A percentile compares a stretch with the other conserved stretches of the same genome.
Evolutionary conservation across 805 yeast genomes (phyloP).

Genomic region (Candida ponderosae): DNA sequence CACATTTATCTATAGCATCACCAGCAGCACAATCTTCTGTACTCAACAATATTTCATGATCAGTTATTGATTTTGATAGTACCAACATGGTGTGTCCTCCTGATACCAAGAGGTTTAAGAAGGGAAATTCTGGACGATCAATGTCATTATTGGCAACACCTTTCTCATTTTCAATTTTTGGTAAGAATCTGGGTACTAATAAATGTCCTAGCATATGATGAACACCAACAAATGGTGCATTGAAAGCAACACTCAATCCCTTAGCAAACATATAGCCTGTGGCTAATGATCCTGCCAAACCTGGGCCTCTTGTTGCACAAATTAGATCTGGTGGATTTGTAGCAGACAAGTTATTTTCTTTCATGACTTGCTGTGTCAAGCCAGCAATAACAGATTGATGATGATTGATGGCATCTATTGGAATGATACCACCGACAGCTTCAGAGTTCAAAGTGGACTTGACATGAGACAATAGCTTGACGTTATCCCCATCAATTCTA

Average conservation of each 20-base stretch:
- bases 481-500: slow-evolving; percentile 25
- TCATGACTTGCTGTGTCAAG: slow-evolving; percentile 39
- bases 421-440: slow-evolving; percentile 76
- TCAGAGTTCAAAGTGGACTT: slow-evolving; percentile 63
- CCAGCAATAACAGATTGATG: slow-evolving; percentile 56
- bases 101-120: slow-evolving; percentile 69
- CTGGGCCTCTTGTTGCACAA: slow-evolving; percentile 94
- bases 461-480: slow-evolving; percentile 42
- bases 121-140: slow-evolving; percentile 48
- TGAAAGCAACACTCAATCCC: slow-evolving; percentile 76
- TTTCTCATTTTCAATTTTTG: too few relatives aligned
- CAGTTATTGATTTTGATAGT: slow-evolving; percentile 44
- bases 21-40: slow-evolving; percentile 90
- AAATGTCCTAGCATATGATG: slow-evolving; percentile 97
- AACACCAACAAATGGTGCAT: slow-evolving; percentile 75
- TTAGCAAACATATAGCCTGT: slow-evolving; percentile 80
- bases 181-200: slow-evolving; percentile 47
- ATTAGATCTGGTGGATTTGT: slow-evolving; percentile 53
- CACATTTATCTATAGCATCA: slow-evolving; percentile 89
- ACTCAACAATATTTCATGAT: slow-evolving; percentile 68
- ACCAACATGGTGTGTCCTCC: slow-evolving; percentile 96
- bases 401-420: slow-evolving; percentile 74
- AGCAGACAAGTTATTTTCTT: slow-evolving; percentile 6
- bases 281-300: slow-evolving; percentile 84
- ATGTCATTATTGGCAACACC: slow-evolving; percentile 25